Conservation (phyloP, 495 filamentous ascomycete species). For the Pyronema domesticum region DNA sequence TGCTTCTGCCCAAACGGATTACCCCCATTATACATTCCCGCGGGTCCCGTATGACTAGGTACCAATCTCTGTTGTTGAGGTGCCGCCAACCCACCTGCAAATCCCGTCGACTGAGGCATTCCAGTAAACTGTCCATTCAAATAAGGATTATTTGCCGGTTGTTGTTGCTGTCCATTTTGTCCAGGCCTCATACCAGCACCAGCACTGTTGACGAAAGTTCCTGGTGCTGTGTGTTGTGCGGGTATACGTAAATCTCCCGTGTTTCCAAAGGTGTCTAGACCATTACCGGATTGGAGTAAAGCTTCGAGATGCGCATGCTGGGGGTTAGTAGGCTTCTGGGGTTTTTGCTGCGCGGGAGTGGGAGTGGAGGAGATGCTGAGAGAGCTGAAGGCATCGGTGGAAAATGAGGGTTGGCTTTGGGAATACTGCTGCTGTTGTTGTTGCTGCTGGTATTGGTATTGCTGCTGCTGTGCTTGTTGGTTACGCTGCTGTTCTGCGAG, state of each 20-base stretch:
- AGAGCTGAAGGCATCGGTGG: not conserved
- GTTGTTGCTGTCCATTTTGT: conserved; percentile 45
- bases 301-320: conserved; percentile 76
- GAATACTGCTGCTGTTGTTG: conserved; percentile 15
- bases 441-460: conserved; percentile 6
- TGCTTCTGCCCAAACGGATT: conserved; percentile 42
- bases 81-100: conserved; percentile 24
- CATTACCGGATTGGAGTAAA: conserved; percentile 73
- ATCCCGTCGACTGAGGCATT: conserved; percentile 39
- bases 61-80: conserved; percentile 32
- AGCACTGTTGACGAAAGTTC: conserved; percentile 90
- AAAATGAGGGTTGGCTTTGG: conserved; percentile 5
- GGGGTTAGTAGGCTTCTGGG: conserved; percentile 41
- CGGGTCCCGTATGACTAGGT: conserved; percentile 66
- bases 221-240: conserved; percentile 89
- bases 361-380: not conserved
- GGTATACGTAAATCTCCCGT: conserved; percentile 87
- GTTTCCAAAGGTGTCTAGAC: conserved; percentile 94
- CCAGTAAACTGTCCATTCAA: conserved; percentile 63
- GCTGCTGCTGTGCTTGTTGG: conserved; percentile 1
- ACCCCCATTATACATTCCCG: conserved; percentile 12
- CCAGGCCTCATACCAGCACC: conserved; percentile 49
- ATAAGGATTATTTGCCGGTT: conserved; percentile 65
- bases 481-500: not conserved
- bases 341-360: conserved; percentile 25